A percentile compares a stretch with the other conserved stretches of the same genome.
phyloP scores from a whole-genome alignment of 768 basidiomycete species.

The Tulasnella sp. region DNA sequence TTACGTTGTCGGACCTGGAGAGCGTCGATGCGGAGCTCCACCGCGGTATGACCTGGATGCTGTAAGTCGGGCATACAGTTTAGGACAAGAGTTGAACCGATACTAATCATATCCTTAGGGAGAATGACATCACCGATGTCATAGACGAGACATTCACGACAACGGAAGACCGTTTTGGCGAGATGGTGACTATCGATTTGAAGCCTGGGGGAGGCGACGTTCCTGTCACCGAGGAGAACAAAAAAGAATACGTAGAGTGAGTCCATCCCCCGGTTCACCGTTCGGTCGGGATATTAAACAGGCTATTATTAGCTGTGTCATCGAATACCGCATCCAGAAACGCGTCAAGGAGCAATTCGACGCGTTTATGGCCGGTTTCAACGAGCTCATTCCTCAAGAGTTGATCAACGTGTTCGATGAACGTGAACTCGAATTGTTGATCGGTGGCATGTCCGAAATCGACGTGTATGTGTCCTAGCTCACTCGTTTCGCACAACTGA shows the following conservation, averaged over 20 bases:
- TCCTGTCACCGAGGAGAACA: slow-evolving; percentile 91
- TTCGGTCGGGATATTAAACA: slow-evolving; percentile 5
- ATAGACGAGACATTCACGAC: slow-evolving; percentile 98
- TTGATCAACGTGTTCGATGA: slow-evolving; percentile 98
- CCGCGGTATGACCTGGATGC: slow-evolving; percentile 96
- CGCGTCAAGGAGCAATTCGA: slow-evolving; percentile 99
- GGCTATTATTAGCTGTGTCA: slow-evolving; percentile 39
- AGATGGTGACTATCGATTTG: slow-evolving; percentile 93
- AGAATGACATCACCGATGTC: slow-evolving; percentile 96
- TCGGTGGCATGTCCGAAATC: slow-evolving; percentile 99
- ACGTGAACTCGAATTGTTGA: slow-evolving; percentile 89
- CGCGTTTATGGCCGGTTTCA: slow-evolving; percentile 99
- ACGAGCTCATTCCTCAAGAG: slow-evolving; percentile 96
- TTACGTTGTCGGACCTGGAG: slow-evolving; percentile 84
- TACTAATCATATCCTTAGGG: slow-evolving; percentile 35
- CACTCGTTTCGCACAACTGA: not conserved
- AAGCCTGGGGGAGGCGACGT: slow-evolving; percentile 78
- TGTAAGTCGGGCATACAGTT: slow-evolving; percentile 43
- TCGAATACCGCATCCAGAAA: slow-evolving; percentile 93
- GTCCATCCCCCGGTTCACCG: slow-evolving; percentile 2
- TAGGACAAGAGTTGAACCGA: not conserved
- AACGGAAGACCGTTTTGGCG: slow-evolving; percentile 94
- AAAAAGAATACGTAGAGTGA: slow-evolving; percentile 92
- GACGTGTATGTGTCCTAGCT: slow-evolving; percentile 54
- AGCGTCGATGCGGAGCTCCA: slow-evolving; percentile 92